Conservation (phyloP, 2,329 filamentous ascomycete genomes). For the Diaporthe amygdali region DNA sequence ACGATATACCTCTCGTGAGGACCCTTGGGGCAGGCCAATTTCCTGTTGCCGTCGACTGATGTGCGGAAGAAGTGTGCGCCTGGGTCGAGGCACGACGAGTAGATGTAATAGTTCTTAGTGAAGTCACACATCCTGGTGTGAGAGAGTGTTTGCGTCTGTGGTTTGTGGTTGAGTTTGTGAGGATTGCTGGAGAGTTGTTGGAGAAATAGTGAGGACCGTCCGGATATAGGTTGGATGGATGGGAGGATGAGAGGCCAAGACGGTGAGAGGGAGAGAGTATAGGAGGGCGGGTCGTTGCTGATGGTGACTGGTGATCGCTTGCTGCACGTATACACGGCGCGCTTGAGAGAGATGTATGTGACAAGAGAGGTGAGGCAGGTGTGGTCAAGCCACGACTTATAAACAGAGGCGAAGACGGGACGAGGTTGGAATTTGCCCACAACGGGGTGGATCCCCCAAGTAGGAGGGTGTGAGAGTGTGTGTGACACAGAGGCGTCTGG, state of each 20-base stretch:
- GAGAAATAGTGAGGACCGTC: background rate
- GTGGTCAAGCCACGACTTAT: slow-evolving; percentile 14
- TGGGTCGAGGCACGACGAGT: slow-evolving; percentile 72
- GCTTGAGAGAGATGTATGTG: background rate
- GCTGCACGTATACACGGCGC: background rate
- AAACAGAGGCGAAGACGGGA: slow-evolving; percentile 15
- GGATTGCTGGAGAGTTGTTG: background rate
- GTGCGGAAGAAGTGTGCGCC: slow-evolving; percentile 74
- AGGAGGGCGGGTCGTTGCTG: background rate
- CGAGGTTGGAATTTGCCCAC: background rate
- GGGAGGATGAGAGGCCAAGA: background rate
- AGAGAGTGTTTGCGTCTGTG: background rate
- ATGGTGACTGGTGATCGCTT: background rate
- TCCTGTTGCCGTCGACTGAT: slow-evolving; percentile 68
- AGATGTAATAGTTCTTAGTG: slow-evolving; percentile 80
- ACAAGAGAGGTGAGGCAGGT: background rate
- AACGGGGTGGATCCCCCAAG: slow-evolving; percentile 1
- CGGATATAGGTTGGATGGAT: background rate
- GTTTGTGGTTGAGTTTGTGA: background rate
- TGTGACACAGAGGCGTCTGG: slow-evolving; percentile 18
- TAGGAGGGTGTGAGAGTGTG: background rate
- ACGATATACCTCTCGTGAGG: slow-evolving; percentile 80
- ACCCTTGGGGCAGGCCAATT: slow-evolving; percentile 63
- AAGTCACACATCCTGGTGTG: slow-evolving; percentile 62
- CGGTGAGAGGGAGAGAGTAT: background rate